Evolutionary conservation across 345 rosid genomes (phyloP).

Genomic region (Chamaenerion angustifolium): DNA sequence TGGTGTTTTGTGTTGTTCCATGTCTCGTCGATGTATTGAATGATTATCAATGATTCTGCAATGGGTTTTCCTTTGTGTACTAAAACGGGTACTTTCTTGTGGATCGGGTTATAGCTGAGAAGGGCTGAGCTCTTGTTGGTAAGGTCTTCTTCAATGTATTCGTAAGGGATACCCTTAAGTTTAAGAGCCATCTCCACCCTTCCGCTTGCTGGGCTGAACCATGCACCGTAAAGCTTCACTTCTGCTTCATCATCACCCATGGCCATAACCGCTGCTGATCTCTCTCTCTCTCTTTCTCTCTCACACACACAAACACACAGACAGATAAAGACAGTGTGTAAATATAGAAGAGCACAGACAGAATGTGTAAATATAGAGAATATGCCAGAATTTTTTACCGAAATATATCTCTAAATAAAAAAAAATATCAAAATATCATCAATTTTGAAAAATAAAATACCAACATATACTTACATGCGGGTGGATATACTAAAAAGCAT

Average conservation of each 20-base stretch:
- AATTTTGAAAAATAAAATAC: too few relatives aligned
- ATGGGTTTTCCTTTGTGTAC: slow-evolving; percentile 25
- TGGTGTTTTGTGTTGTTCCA: slow-evolving; percentile 13
- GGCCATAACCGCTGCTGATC: too few relatives aligned
- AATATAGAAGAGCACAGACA: too few relatives aligned
- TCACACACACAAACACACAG: too few relatives aligned
- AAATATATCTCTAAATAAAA: too few relatives aligned
- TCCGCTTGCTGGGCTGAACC: slow-evolving; percentile 32
- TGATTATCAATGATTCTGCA: slow-evolving; percentile 13
- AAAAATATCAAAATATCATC: too few relatives aligned
- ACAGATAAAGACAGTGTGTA: too few relatives aligned
- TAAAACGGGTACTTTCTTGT: slow-evolving; percentile 46
- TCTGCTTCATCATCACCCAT: slow-evolving; percentile 9
- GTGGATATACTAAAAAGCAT: too few relatives aligned
- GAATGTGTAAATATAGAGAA: too few relatives aligned
- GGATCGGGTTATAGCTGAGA: slow-evolving; percentile 28
- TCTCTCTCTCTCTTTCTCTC: too few relatives aligned
- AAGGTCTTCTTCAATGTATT: slow-evolving; percentile 34
- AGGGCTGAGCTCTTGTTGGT: slow-evolving; percentile 29
- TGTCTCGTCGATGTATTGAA: slow-evolving; percentile 24
- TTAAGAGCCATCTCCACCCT: slow-evolving; percentile 34
- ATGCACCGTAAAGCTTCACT: slow-evolving; percentile 22
- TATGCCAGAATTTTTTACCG: too few relatives aligned
- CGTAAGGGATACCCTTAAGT: slow-evolving; percentile 36
- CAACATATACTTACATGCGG: too few relatives aligned